These are phyloP conservation scores for Dysphania ambrosioides DNA, from an alignment of 148 eudicot species.

Conservation along the genomic window DNA sequence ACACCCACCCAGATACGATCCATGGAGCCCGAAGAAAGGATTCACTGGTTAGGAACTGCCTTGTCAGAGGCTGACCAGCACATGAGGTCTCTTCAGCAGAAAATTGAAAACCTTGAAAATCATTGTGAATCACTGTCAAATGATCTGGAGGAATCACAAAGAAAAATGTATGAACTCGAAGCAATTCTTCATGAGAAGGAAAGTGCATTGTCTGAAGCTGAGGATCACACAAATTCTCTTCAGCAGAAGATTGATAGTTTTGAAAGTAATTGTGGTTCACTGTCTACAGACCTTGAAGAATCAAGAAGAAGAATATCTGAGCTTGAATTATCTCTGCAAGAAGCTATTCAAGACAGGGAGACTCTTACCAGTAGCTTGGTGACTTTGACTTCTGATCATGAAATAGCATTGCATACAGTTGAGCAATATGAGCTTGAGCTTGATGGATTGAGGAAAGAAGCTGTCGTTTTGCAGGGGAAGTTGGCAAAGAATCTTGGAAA, in stretches of 20 bases:
- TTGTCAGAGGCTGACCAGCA: slow-evolving; percentile 73
- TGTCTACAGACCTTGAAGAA: slow-evolving; percentile 61
- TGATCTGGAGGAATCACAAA: slow-evolving; percentile 61
- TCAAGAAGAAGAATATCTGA: slow-evolving; percentile 54
- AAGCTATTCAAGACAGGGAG: slow-evolving; percentile 30
- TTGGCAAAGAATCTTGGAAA: slow-evolving; percentile 38
- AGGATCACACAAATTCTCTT: slow-evolving; percentile 48
- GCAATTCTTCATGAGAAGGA: slow-evolving; percentile 52
- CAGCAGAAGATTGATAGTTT: slow-evolving; percentile 64
- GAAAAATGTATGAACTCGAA: slow-evolving; percentile 53
- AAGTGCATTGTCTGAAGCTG: slow-evolving; percentile 45
- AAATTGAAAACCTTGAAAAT: slow-evolving; percentile 57
- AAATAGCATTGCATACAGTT: slow-evolving; percentile 39
- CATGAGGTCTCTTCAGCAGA: slow-evolving; percentile 78
- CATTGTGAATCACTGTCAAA: slow-evolving; percentile 47
- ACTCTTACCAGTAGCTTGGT: slow-evolving; percentile 49
- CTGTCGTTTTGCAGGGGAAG: slow-evolving; percentile 39
- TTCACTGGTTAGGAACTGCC: slow-evolving; percentile 84
- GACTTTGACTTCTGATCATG: slow-evolving; percentile 44
- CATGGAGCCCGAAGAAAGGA: slow-evolving; percentile 90
- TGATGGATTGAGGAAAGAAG: slow-evolving; percentile 48
- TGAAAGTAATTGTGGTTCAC: slow-evolving; percentile 46
- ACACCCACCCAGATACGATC: slow-evolving; percentile 78
- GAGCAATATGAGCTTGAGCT: slow-evolving; percentile 36
- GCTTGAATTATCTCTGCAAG: slow-evolving; percentile 52